phyloP scores from a whole-genome alignment of 495 filamentous ascomycete species.

The Copromyces sp. region DNA sequence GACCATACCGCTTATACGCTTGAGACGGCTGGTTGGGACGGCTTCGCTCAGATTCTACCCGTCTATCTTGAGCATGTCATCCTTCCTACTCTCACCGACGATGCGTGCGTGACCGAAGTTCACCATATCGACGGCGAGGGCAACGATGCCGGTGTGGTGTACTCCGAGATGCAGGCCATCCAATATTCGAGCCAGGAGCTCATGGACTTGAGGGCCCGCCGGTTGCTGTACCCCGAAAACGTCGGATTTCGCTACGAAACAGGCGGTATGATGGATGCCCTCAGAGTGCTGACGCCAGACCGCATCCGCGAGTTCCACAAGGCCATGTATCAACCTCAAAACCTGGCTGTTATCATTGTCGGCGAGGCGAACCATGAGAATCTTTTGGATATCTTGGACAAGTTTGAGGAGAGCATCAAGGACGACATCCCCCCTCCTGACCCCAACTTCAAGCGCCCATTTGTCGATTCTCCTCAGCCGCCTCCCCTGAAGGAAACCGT shows the following conservation, averaged over 20 bases:
- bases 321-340: constrained; percentile 97
- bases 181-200: constrained; percentile 75
- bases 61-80: constrained; percentile 95
- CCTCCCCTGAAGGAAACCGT: constrained; percentile 57
- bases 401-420: constrained; percentile 80
- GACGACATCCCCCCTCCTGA: constrained; percentile 64
- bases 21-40: constrained; percentile 91
- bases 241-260: constrained; percentile 95
- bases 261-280: constrained; percentile 87
- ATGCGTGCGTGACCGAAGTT: constrained; percentile 89
- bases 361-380: constrained; percentile 80
- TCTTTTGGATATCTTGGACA: constrained; percentile 68
- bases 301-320: constrained; percentile 87
- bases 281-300: constrained; percentile 76
- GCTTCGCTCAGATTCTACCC: constrained; percentile 86
- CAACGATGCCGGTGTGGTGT: constrained; percentile 94
- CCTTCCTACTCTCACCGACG: constrained; percentile 82
- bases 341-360: constrained; percentile 80
- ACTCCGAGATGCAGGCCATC: constrained; percentile 96
- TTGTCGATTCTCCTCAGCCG: constrained; percentile 76
- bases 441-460: constrained; percentile 73
- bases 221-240: constrained; percentile 76
- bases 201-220: constrained; percentile 69
- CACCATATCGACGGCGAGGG: constrained; percentile 89
- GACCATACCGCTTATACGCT: constrained; percentile 97